Evolutionary conservation across 345 rosid genomes (phyloP).

Genomic region (Aquilaria yunnanensis): DNA sequence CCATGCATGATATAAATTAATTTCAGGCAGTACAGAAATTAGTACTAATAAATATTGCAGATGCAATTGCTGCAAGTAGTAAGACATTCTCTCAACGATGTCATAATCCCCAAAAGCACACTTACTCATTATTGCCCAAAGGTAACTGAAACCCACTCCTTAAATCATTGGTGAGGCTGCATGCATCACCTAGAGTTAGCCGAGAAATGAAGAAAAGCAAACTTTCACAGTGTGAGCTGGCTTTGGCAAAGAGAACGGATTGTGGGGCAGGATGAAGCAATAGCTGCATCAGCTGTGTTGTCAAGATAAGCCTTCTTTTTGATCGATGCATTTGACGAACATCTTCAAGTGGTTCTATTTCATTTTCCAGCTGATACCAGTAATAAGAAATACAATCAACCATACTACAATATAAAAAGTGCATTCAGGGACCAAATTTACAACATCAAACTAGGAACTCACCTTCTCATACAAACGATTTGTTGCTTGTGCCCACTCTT

Average conservation of each 20-base stretch:
- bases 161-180: constrained; percentile 24
- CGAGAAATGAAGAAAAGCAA: constrained; percentile 38
- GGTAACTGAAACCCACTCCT: constrained; percentile 15
- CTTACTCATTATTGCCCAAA: constrained; percentile 29
- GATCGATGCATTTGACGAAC: constrained; percentile 32
- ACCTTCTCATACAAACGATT: constrained; percentile 71
- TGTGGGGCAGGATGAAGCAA: constrained; percentile 46
- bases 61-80: too few relatives aligned
- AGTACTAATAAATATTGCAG: neutral
- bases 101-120: constrained; percentile 9
- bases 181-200: constrained; percentile 55
- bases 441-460: constrained; percentile 4
- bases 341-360: constrained; percentile 30
- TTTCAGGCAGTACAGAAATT: too few relatives aligned
- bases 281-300: constrained; percentile 67
- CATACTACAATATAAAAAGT: constrained; percentile 1
- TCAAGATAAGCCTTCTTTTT: constrained; percentile 58
- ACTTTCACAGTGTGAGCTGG: constrained; percentile 31
- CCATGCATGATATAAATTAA: too few relatives aligned
- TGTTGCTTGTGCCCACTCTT: constrained; percentile 53
- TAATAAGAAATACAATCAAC: constrained; percentile 11
- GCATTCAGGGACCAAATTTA: neutral
- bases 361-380: constrained; percentile 37
- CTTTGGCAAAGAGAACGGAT: constrained; percentile 38
- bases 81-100: neutral